A percentile compares a stretch with the other conserved stretches of the same genome.
phyloP scores from a whole-genome alignment of 2,329 filamentous ascomycete species.

The Parasarocladium wereldwijsianum region DNA sequence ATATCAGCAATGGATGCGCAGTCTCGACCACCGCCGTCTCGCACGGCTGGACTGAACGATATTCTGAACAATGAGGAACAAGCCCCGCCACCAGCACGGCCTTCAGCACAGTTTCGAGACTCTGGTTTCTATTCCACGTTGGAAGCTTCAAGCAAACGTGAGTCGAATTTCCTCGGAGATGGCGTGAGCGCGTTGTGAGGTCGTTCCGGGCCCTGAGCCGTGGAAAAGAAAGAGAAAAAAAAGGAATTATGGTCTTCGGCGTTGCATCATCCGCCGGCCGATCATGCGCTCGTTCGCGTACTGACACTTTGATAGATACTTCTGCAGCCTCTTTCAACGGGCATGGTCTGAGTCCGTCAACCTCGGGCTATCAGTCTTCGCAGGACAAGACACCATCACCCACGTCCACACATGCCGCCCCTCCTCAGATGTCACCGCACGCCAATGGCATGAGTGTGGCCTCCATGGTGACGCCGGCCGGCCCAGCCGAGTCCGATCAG shows the following conservation, averaged over 20 bases:
- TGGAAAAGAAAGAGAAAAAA: no score
- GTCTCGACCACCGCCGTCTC: constrained; percentile 14
- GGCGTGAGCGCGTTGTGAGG: no score
- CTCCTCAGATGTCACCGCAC: constrained; percentile 36
- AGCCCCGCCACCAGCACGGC: constrained; percentile 12
- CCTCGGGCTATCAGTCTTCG: constrained; percentile 32
- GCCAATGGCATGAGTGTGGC: constrained; percentile 50
- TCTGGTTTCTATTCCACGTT: constrained; percentile 29
- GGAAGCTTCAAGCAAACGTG: constrained; percentile 27
- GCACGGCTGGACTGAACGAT: constrained; percentile 22
- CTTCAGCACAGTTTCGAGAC: constrained; percentile 21
- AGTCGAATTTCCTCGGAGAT: not conserved
- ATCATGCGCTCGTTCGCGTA: constrained; percentile 9
- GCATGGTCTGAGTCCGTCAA: constrained; percentile 24
- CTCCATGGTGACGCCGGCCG: constrained; percentile 48
- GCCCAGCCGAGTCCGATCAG: constrained; percentile 25
- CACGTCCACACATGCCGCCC: constrained; percentile 32
- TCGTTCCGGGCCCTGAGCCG: no score
- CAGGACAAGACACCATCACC: constrained; percentile 50
- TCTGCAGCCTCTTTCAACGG: constrained; percentile 23
- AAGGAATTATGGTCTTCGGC: no score
- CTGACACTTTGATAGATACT: constrained; percentile 17
- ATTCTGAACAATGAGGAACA: constrained; percentile 23
- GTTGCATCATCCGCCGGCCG: no score
- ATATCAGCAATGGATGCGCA: constrained; percentile 14